Conservation (phyloP, 1,139 yeast genomes). For the Sugiyamaella sp. region DNA sequence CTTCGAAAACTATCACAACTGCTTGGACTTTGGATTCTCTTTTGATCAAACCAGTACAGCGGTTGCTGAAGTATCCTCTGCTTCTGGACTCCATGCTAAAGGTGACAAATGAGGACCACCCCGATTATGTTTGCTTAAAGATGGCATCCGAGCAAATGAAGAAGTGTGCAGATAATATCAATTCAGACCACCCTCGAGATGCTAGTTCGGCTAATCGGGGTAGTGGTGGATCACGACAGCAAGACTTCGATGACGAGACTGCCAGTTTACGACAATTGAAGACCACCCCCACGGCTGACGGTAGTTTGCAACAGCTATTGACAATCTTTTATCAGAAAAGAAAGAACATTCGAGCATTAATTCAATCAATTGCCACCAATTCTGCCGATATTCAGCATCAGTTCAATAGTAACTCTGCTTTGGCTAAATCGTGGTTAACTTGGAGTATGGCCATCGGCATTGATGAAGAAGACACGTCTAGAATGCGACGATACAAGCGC, state of each 20-base stretch:
- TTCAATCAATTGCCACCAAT: constrained; percentile 30
- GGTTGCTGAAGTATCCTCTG: constrained; percentile 47
- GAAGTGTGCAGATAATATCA: constrained; percentile 39
- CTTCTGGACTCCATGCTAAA: constrained; percentile 39
- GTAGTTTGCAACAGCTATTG: constrained; percentile 29
- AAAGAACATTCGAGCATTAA: constrained; percentile 29
- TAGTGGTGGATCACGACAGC: background rate
- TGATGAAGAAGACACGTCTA: constrained; percentile 20
- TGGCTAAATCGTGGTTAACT: constrained; percentile 35
- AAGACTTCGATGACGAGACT: constrained; percentile 26
- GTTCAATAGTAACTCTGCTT: constrained; percentile 31
- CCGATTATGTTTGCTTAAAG: constrained; percentile 39
- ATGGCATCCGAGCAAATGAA: constrained; percentile 36
- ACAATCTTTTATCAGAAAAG: constrained; percentile 30
- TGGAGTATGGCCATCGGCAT: constrained; percentile 30
- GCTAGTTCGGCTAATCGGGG: background rate
- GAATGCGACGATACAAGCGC: constrained; percentile 29
- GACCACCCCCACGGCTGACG: constrained; percentile 32
- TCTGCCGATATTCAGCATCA: constrained; percentile 31
- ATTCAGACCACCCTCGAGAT: constrained; percentile 23
- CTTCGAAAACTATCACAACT: constrained; percentile 38
- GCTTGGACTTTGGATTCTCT: constrained; percentile 49
- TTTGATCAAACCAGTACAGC: constrained; percentile 49
- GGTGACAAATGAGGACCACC: constrained; percentile 37
- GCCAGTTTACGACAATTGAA: constrained; percentile 24